Percentiles rank a stretch among this genome's conserved stretches.
These are phyloP conservation scores for Leonotis leonurus DNA, from an alignment of 257 asterid genomes.

Conservation along the genomic window DNA sequence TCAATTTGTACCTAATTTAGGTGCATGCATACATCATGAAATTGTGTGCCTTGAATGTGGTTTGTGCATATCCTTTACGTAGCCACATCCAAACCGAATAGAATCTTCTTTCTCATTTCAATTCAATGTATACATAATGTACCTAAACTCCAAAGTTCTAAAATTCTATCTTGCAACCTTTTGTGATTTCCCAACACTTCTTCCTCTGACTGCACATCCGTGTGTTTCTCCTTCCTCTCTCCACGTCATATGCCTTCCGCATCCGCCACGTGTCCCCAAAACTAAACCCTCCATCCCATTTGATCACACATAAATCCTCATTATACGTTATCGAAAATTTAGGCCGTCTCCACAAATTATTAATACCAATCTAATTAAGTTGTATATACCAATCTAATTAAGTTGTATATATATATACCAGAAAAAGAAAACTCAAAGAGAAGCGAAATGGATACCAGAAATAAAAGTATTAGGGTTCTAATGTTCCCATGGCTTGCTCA, in stretches of 20 bases:
- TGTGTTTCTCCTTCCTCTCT: slow-evolving; percentile 1
- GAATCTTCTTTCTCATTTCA: too few relatives aligned
- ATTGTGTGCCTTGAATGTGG: too few relatives aligned
- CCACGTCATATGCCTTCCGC: not conserved
- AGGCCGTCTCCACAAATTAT: not conserved
- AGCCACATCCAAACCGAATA: too few relatives aligned
- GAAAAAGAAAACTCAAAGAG: not conserved
- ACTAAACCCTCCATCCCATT: not conserved
- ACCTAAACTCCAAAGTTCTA: not conserved
- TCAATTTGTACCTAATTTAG: too few relatives aligned
- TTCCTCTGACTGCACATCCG: not conserved
- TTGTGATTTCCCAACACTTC: not conserved
- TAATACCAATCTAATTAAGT: too few relatives aligned
- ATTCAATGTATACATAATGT: too few relatives aligned
- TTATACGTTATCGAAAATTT: not conserved
- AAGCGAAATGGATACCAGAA: slow-evolving; percentile 36
- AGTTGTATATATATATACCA: too few relatives aligned
- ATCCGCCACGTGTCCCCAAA: slow-evolving; percentile 10
- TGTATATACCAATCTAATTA: too few relatives aligned
- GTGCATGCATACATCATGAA: too few relatives aligned
- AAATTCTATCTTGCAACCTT: not conserved
- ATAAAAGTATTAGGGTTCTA: slow-evolving; percentile 34
- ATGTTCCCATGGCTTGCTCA: slow-evolving; percentile 78
- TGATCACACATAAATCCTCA: not conserved
- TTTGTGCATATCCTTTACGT: too few relatives aligned